Base-by-base conservation (phyloP, 1,284 basidiomycete species). In the Leccinum griseonigrum region DNA sequence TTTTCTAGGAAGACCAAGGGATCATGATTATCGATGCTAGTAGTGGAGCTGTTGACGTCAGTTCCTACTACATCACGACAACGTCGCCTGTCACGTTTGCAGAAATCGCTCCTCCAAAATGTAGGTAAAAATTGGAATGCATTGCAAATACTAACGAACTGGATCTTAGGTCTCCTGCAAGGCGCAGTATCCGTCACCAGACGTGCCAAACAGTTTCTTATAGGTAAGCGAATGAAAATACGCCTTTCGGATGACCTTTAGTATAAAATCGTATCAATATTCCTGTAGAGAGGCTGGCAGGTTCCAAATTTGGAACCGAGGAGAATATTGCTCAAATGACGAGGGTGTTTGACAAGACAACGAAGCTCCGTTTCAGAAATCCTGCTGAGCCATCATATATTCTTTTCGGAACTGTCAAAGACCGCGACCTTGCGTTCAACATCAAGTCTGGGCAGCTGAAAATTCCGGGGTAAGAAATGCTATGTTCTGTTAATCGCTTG, bases 11-110 rank as follows among this genome's bases (percentile, higher is more conserved):
- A 48, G 69, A 74, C n/a, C 69, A 77, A 36, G 80, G 80, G 1
- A 67, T 83, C 7, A 70, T 81, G 53, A 70, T 83, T n/a, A 77
- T 83, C 16, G 82, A 83, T 64, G 81, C 82, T 10, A 82, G 83
- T n/a, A 79, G 80, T 32, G 81, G 79, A 59, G 83, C 80, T 1
- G 68, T 82, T 18, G 81, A 83, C 57, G 57, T 81, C 32, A 77
- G 72, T 36, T 68, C 74, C 22, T 78, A 78, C 52, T 69, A 67
- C 38, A 68, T 71, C n/a, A n/a, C n/a, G 68, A 67, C 63, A 18
- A 29, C 40, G 9, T 64, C 69, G 3, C 67, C 68, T 1, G 7
- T 64, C 1, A 65, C 67, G 1, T 66, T 75, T 26, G 64, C 74
- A 61, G 75, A 77, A 58, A 71, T 75, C 38, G 75, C 75, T 1